A percentile compares a stretch with the other conserved stretches of the same genome.
Evolutionary conservation across 2,329 filamentous ascomycete species (phyloP).

Genomic region (Davidsoniella australis): DNA sequence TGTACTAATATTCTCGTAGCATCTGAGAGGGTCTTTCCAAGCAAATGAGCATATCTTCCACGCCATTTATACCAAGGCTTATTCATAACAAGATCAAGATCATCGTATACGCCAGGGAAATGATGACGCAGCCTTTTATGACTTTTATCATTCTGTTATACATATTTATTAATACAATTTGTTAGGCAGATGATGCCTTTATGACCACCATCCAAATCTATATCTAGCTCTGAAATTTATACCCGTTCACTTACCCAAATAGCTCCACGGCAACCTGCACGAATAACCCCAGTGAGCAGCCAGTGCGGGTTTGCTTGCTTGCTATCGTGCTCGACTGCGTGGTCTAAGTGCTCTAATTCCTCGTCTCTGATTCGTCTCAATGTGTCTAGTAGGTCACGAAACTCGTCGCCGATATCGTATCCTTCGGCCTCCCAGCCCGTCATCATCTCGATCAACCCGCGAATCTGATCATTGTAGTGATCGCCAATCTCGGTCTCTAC

Average conservation of each 20-base stretch:
- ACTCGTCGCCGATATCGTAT: slow-evolving; percentile 64
- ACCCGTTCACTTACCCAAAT: slow-evolving; percentile 80
- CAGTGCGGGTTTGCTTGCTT: slow-evolving; percentile 83
- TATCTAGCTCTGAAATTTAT: slow-evolving; percentile 19
- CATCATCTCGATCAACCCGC: slow-evolving; percentile 66
- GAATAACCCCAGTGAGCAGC: slow-evolving; percentile 69
- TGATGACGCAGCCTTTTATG: neutral
- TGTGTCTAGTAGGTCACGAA: slow-evolving; percentile 53
- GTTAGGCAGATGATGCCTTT: neutral
- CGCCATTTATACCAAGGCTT: no score
- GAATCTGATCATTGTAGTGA: slow-evolving; percentile 89
- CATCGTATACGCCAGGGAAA: neutral
- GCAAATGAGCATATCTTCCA: no score
- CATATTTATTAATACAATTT: slow-evolving; percentile 4
- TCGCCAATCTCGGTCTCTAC: slow-evolving; percentile 95
- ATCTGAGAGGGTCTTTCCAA: no score
- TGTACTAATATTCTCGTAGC: no score
- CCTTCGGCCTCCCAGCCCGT: slow-evolving; percentile 57
- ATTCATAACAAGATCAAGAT: no score
- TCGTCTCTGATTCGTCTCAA: slow-evolving; percentile 80
- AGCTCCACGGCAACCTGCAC: slow-evolving; percentile 76
- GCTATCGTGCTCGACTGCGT: slow-evolving; percentile 84
- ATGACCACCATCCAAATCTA: neutral
- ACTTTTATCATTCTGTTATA: neutral
- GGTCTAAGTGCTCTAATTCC: slow-evolving; percentile 90